A percentile compares a stretch with the other conserved stretches of the same genome.
Conservation (phyloP, 352 stramenopile genomes). For the Phytophthora multivora region DNA sequence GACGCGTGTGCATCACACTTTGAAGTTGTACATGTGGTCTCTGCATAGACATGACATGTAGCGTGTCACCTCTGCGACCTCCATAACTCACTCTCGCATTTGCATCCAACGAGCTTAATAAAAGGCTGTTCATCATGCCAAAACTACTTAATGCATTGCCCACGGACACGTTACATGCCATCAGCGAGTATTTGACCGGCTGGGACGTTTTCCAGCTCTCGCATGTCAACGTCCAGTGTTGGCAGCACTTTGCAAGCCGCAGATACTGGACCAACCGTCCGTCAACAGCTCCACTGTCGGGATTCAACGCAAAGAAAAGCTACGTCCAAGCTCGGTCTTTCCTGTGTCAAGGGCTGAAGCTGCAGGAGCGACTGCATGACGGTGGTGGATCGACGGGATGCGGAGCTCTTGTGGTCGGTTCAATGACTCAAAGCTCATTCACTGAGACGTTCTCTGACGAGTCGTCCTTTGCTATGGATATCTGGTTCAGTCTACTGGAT, state of each 20-base stretch:
- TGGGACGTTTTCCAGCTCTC: slow-evolving; percentile 14
- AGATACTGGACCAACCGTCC: neutral
- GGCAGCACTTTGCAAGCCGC: neutral
- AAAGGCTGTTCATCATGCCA: neutral
- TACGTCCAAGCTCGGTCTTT: slow-evolving; percentile 12
- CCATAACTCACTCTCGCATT: neutral
- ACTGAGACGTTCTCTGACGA: neutral
- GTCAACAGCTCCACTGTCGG: neutral
- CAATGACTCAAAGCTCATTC: slow-evolving; percentile 1
- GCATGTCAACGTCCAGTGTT: slow-evolving; percentile 7
- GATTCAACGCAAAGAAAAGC: neutral
- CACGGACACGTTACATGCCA: slow-evolving; percentile 1
- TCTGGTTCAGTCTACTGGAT: slow-evolving; percentile 19
- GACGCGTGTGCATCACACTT: slow-evolving; percentile 7
- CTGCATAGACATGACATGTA: slow-evolving; percentile 13
- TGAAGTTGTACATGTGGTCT: slow-evolving; percentile 6
- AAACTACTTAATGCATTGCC: slow-evolving; percentile 1
- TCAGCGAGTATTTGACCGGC: slow-evolving; percentile 9
- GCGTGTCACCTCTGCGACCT: slow-evolving; percentile 3
- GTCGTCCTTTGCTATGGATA: slow-evolving; percentile 11
- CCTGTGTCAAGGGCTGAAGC: slow-evolving; percentile 7
- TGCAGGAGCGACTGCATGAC: slow-evolving; percentile 11
- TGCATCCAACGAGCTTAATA: neutral
- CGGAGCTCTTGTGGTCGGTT: slow-evolving; percentile 1
- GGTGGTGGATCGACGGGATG: slow-evolving; percentile 5